Evolutionary conservation across 192 early-diverging fungal species (phyloP), one percentile per base, ranked within the genome.

Genomic region (Spizellomyces punctatus): DNA sequence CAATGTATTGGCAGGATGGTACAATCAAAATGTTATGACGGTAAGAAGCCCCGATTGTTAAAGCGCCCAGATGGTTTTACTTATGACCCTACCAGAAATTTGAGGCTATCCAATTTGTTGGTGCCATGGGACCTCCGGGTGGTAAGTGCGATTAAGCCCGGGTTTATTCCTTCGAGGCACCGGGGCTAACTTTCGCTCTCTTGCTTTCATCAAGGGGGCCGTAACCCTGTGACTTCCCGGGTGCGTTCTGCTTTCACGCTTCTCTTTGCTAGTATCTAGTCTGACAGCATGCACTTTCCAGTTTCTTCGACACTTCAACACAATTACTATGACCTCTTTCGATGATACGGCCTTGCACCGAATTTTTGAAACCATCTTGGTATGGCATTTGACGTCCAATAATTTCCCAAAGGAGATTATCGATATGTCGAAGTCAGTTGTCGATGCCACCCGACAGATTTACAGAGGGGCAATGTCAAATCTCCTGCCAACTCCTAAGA

Each of bases 41-140:
- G 59, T 61, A 61, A 61, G 59, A 4, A 9, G 5, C 50, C 17
- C 4, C 50, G 50, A 54, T 54, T 19, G 50, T 0, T 2, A 54
- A n/a, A 19, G 14, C 17, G 50, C 0, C 50, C 1, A 36, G 27
- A 68, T 56, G 8, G 43, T 42, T 14, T n/a, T 68, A 6, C 41
- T 54, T 54, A 19, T n/a, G 14, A 54, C 50, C 50, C 50, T 42
- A 19, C n/a, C 76, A 84, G 69, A 83, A 86, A 56, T 78, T 88
- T 49, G 70, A 85, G 10, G 86, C 83, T 55, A 87, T 88, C 58
- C 86, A 88, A 63, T 88, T 87, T 72, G 74, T 88, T 55, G 77
- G 78, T 10, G 86, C 86, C 6, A 88, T 88, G 86, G 86, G 86
- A 22, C 86, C 86, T 17, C 83, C 86, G 9, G 86, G 86, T 49